Base-by-base conservation (phyloP, 2,329 filamentous ascomycete genomes). In the Cordyceps sp. region DNA sequence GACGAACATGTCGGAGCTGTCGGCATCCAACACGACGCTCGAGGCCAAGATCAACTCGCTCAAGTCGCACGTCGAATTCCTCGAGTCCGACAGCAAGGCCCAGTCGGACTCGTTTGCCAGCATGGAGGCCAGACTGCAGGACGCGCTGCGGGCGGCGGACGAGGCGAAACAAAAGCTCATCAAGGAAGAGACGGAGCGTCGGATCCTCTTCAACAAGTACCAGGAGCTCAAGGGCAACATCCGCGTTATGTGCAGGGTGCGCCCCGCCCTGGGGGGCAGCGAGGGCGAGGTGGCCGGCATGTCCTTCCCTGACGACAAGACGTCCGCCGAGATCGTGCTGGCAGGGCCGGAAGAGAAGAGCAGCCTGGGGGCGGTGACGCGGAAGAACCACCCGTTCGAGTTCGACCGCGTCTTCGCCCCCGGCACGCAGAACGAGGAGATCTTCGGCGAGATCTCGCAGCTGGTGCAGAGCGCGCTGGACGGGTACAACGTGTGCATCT, bases 211-310 rank as follows among this genome's bases (percentile, higher is more conserved):
- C 61, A 96, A 96, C 55, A 90, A 93, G 52, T 88, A 98, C 29
- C 85, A 98, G 52, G 90, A 98, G 49, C 70, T 98, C 37, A 94
- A 93, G 54, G 90, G 90, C 45, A 98, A 98, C 49, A 98, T 98
- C 46, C 79, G 90, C 15, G 90, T 98, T 42, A 98, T 98, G 73
- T 96, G 88, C 49, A 76, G 90, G 50, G 88, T 96, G 19, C 78
- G 92, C 26, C 90, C 90, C 1, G 62, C 78, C 0, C 61, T 80
- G 16, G 62, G 62, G 17, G 43, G 53, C 1, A 53, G 59, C 1
- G 76, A 80, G 35, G 74, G 75, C 6, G 65, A 74, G 17, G 63
- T 72, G 10, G 84, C 88, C 4, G 69, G 72, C 31, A 81, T 96
- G 40, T 64, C 69, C 3, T 93, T 83, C 42, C 85, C 88, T 0